A percentile compares a stretch with the other conserved stretches of the same genome.
Conservation (phyloP, 108 stramenopile species). For the Cyclotella baltica region DNA sequence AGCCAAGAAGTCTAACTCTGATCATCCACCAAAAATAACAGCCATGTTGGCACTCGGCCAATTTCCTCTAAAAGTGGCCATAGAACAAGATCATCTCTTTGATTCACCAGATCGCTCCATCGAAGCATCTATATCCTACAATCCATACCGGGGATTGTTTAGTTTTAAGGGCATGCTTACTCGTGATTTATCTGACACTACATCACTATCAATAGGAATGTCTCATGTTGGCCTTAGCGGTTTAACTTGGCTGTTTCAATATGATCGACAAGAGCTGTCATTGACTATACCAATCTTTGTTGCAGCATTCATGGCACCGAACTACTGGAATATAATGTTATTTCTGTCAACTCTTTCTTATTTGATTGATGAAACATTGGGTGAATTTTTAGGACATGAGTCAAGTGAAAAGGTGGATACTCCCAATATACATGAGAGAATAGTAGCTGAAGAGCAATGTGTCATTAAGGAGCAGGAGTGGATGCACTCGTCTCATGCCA, state of each 20-base stretch:
- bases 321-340: constrained; percentile 28
- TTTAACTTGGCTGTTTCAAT: constrained; percentile 36
- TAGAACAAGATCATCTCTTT: constrained; percentile 38
- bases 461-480: constrained; percentile 15
- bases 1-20: too few species aligned
- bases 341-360: constrained; percentile 15
- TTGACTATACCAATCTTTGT: constrained; percentile 44
- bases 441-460: constrained; percentile 4
- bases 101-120: constrained; percentile 29
- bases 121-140: constrained; percentile 30
- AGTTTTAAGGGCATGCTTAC: constrained; percentile 31
- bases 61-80: constrained; percentile 30
- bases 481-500: constrained; percentile 40
- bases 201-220: constrained; percentile 28
- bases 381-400: constrained; percentile 23
- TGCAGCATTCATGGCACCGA: constrained; percentile 10
- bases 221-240: constrained; percentile 31
- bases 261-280: constrained; percentile 35
- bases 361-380: constrained; percentile 57
- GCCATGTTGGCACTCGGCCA: constrained; percentile 38
- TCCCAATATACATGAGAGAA: background rate
- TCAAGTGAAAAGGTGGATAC: background rate
- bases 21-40: constrained; percentile 22
- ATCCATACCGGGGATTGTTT: constrained; percentile 16
- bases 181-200: constrained; percentile 15